Base-by-base conservation (phyloP, 805 yeast genomes). In the Lachancea cidri region DNA sequence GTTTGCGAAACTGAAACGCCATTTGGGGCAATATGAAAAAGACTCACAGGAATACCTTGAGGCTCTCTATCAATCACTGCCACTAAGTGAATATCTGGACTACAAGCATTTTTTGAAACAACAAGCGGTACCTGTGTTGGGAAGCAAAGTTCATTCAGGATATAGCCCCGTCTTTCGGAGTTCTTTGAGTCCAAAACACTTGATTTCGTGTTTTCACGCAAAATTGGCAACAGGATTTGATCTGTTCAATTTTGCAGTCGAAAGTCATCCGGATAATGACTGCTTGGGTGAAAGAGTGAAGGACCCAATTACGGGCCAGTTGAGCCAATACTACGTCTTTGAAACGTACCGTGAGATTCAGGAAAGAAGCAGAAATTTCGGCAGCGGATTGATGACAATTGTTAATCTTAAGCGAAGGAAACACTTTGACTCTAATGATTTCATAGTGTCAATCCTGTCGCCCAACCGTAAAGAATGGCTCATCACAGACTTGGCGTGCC, bases 381-480 rank as follows among this genome's bases (percentile, higher is more conserved):
- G 85, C 4, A 58, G 81, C 9, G 88, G 86, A 5, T 48, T 77
- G 18, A 52, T 71, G 42, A 58, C 72, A 2, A 54, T 71, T 27
- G 74, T 77, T 17, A 63, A 65, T 44, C 50, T 52, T 16, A 67
- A 60, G 37, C 63, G 68, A 31, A 37, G 52, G 41, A 57, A 48
- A 17, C 54, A 57, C 44, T 56, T 57, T n/a, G 45, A 52, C n/a
- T 32, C 47, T 0, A 56, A 61, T 18, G 59, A 66, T 29, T 81
- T 79, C 50, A 64, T 79, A 29, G 71, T 81, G 35, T 67, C 83
- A 1, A 52, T 82, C 15, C 74, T 76, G 57, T 72, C 83, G 17
- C 67, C 71, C 15, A 82, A 82, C 56, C 67, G 78, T 36, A 67
- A 74, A 6, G 86, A 83, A 60, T 84, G 93, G 93, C 68, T 72